Percentiles rank a stretch among this genome's conserved stretches.
Evolutionary conservation across 495 filamentous ascomycete species (phyloP).

Genomic region (Astrocystis sublimbata): DNA sequence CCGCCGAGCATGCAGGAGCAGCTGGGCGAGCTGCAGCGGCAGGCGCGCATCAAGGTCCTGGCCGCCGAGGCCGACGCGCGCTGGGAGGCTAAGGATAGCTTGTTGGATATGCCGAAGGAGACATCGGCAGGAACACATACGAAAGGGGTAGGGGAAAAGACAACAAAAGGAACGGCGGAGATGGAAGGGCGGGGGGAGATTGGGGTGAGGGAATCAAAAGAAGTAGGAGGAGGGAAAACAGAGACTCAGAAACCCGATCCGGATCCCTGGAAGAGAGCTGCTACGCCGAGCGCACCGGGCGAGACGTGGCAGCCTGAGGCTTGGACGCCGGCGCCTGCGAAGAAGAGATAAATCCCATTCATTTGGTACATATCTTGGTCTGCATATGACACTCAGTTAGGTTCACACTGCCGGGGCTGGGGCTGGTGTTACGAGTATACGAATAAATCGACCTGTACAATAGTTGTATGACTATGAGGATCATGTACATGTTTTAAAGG

Average conservation of each 20-base stretch:
- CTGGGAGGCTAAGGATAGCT: slow-evolving; percentile 73
- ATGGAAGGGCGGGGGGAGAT: slow-evolving; percentile 26
- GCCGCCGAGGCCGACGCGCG: slow-evolving; percentile 79
- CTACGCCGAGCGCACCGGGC: slow-evolving; percentile 50
- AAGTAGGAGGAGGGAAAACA: slow-evolving; percentile 19
- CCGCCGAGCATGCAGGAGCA: slow-evolving; percentile 79
- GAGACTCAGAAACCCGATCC: slow-evolving; percentile 33
- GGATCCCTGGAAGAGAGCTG: slow-evolving; percentile 63
- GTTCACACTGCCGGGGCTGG: neutral
- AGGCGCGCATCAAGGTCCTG: slow-evolving; percentile 67
- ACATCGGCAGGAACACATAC: slow-evolving; percentile 3
- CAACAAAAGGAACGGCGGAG: slow-evolving; percentile 22
- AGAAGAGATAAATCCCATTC: slow-evolving; percentile 27
- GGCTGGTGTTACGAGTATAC: neutral
- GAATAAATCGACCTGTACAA: slow-evolving; percentile 4
- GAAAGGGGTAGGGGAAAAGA: slow-evolving; percentile 20
- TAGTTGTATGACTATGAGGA: neutral
- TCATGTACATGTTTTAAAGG: neutral
- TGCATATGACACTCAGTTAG: neutral
- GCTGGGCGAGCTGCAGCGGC: slow-evolving; percentile 64
- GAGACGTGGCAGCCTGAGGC: slow-evolving; percentile 76
- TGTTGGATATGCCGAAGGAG: slow-evolving; percentile 30
- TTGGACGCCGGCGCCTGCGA: slow-evolving; percentile 60
- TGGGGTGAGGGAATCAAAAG: slow-evolving; percentile 19
- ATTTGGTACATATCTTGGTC: neutral